Conservation (phyloP, 306 rosid genomes). For the Hippophae tibetana region DNA sequence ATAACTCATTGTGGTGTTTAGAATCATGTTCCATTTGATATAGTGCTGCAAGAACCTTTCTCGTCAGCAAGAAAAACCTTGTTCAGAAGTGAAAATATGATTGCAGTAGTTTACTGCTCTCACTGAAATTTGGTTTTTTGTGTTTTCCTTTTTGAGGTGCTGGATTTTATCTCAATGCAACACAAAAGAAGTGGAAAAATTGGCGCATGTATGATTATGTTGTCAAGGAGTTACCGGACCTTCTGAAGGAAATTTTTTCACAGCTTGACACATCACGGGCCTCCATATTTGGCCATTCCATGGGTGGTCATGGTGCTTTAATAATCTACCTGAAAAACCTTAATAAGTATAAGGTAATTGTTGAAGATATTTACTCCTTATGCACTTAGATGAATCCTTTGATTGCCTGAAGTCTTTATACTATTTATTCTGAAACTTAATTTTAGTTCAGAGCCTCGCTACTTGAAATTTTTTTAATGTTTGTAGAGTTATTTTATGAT, state of each 20-base stretch:
- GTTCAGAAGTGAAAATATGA: background rate
- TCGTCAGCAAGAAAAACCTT: background rate
- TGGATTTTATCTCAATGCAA: conserved; percentile 91
- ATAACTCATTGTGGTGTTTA: no score
- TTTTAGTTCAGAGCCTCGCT: no score
- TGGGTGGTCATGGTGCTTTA: conserved; percentile 97
- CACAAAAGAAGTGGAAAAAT: conserved; percentile 94
- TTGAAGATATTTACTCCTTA: conserved; percentile 1
- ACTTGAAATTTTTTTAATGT: no score
- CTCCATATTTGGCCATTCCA: conserved; percentile 86
- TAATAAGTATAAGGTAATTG: conserved; percentile 75
- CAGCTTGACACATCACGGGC: conserved; percentile 75
- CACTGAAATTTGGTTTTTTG: background rate
- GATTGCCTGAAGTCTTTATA: background rate
- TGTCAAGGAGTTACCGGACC: conserved; percentile 75
- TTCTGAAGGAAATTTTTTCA: conserved; percentile 62
- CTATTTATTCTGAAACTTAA: background rate
- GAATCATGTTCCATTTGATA: no score
- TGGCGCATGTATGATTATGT: conserved; percentile 97
- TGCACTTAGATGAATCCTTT: conserved; percentile 7
- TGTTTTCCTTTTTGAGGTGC: conserved; percentile 45
- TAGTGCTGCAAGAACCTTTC: no score
- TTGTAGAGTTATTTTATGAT: background rate
- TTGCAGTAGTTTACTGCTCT: background rate
- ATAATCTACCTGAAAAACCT: conserved; percentile 74